phyloP scores from a whole-genome alignment of 176 grass and related monocot species.

The Ampelocalamus luodianensis region DNA sequence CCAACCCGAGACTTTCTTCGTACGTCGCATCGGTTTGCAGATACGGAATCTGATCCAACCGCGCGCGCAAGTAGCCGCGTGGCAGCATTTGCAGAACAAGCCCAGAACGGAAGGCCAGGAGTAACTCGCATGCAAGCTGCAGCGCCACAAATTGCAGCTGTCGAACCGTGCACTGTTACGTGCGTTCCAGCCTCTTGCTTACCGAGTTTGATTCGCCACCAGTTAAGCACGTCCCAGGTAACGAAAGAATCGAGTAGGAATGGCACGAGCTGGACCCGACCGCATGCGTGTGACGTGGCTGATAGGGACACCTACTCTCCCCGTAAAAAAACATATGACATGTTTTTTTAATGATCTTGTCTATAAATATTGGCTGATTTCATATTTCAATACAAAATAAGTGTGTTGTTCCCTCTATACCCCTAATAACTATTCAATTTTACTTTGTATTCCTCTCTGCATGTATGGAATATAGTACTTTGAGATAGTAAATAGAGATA shows the following conservation, averaged over 20 bases:
- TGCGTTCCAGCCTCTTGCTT: background rate
- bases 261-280: background rate
- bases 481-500: no score
- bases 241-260: background rate
- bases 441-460: no score
- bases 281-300: background rate
- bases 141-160: background rate
- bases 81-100: background rate
- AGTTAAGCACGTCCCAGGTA: background rate
- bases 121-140: background rate
- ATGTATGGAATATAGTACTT: no score
- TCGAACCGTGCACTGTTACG: background rate
- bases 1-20: background rate
- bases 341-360: no score
- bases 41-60: constrained; percentile 1
- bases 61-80: background rate
- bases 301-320: background rate
- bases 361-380: no score
- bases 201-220: background rate
- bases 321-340: no score
- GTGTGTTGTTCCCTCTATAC: no score
- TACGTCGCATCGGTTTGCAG: background rate
- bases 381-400: no score
- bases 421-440: no score
- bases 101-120: no score